These are phyloP conservation scores for Cordyceps cateniannulata DNA, from an alignment of 2,329 filamentous ascomycete species.

Conservation along the genomic window DNA sequence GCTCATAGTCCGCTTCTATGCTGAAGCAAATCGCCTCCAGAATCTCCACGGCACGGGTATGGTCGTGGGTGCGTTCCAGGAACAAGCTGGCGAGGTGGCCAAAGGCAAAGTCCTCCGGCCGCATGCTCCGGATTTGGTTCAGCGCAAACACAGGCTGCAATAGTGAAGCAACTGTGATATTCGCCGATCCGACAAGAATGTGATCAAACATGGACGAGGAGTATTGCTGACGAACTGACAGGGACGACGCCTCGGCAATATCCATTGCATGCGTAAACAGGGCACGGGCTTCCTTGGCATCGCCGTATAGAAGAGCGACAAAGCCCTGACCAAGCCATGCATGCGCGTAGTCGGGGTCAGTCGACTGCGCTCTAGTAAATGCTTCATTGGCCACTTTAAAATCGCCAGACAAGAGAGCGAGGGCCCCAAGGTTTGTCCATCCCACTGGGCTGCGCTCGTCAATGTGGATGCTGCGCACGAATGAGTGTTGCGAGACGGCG, in stretches of 20 bases:
- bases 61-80: slow-evolving; percentile 71
- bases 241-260: slow-evolving; percentile 71
- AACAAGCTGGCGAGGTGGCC: slow-evolving; percentile 75
- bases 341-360: slow-evolving; percentile 86
- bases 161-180: slow-evolving; percentile 51
- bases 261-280: slow-evolving; percentile 94
- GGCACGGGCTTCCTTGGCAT: slow-evolving; percentile 68
- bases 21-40: slow-evolving; percentile 61
- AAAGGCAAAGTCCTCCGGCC: slow-evolving; percentile 63
- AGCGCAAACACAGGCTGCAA: slow-evolving; percentile 87
- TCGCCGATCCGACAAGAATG: slow-evolving; percentile 52
- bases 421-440: slow-evolving; percentile 86
- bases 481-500: slow-evolving; percentile 84
- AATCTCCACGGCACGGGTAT: slow-evolving; percentile 52
- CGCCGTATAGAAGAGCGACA: slow-evolving; percentile 69
- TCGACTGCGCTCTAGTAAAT: slow-evolving; percentile 86
- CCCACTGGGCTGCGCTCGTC: slow-evolving; percentile 79
- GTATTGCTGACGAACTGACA: slow-evolving; percentile 72
- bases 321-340: slow-evolving; percentile 93
- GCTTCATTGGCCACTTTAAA: slow-evolving; percentile 79
- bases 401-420: slow-evolving; percentile 82
- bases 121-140: slow-evolving; percentile 68
- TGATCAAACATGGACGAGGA: slow-evolving; percentile 77
- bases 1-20: slow-evolving; percentile 78
- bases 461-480: slow-evolving; percentile 85